Evolutionary conservation across 1,284 basidiomycete species (phyloP).

Genomic region (Malassezia sp.): DNA sequence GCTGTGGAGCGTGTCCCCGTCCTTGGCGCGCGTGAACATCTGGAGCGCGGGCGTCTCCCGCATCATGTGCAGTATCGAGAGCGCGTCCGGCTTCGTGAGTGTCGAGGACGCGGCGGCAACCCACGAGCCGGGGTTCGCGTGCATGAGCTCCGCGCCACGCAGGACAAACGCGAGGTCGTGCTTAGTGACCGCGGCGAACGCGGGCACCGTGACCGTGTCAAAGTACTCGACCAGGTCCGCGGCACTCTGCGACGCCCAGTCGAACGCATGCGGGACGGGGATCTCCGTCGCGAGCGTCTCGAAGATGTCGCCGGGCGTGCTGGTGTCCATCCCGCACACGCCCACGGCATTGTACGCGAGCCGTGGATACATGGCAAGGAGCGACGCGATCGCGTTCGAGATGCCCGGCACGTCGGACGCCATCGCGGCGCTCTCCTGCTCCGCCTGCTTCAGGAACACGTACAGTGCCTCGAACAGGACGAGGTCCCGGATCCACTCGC

Average conservation of each 20-base stretch:
- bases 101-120: too few species aligned
- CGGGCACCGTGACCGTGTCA: slow-evolving; percentile 30
- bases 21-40: too few species aligned
- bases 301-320: background rate
- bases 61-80: too few species aligned
- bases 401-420: slow-evolving; percentile 18
- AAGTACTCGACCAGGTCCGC: slow-evolving; percentile 35
- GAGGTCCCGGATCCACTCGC: slow-evolving; percentile 38
- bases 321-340: background rate
- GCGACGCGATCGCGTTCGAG: background rate
- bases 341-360: background rate
- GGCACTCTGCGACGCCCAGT: slow-evolving; percentile 11
- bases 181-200: slow-evolving; percentile 1
- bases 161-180: slow-evolving; percentile 4
- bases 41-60: too few species aligned
- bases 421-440: slow-evolving; percentile 25
- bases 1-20: too few species aligned
- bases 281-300: background rate
- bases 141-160: slow-evolving; percentile 4
- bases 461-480: slow-evolving; percentile 27
- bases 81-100: too few species aligned
- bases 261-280: background rate
- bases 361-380: background rate
- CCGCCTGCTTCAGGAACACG: slow-evolving; percentile 23
- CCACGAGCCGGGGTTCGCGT: background rate